phyloP scores from a whole-genome alignment of 164 flowering plant genomes.

The Cinnamomum chago region DNA sequence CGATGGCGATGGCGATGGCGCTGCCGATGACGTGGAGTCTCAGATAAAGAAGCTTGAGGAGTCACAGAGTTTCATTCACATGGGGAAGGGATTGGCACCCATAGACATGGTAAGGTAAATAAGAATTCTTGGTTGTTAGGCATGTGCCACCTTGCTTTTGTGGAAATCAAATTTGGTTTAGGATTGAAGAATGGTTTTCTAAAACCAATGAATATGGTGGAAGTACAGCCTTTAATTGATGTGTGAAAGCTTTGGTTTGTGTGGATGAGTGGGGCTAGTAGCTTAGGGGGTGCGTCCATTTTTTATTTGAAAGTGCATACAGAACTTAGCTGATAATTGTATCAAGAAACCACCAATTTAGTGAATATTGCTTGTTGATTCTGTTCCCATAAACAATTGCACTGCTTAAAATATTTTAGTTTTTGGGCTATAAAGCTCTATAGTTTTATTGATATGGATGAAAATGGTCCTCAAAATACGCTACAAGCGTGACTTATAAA shows the following conservation, averaged over 20 bases:
- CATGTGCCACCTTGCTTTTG: constrained; percentile 13
- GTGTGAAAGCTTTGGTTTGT: neutral
- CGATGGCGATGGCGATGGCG: no score
- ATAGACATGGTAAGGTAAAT: constrained; percentile 38
- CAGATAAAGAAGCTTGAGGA: constrained; percentile 14
- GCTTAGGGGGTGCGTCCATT: neutral
- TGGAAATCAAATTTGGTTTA: constrained; percentile 4
- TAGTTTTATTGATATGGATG: no score
- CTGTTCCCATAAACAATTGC: neutral
- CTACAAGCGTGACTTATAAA: no score
- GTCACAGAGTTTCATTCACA: constrained; percentile 29
- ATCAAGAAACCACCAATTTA: no score
- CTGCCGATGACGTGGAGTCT: constrained; percentile 18
- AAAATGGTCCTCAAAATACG: no score
- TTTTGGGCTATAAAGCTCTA: no score
- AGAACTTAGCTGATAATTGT: no score
- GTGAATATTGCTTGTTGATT: neutral
- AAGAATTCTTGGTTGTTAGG: neutral
- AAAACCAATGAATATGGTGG: no score
- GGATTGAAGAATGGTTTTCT: neutral
- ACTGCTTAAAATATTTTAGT: no score
- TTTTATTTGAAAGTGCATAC: neutral
- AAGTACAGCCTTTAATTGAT: neutral
- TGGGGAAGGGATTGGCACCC: constrained; percentile 28
- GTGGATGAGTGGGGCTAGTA: neutral